phyloP scores from a whole-genome alignment of 169 alveolate genomes.

The Plasmodium malariae region DNA sequence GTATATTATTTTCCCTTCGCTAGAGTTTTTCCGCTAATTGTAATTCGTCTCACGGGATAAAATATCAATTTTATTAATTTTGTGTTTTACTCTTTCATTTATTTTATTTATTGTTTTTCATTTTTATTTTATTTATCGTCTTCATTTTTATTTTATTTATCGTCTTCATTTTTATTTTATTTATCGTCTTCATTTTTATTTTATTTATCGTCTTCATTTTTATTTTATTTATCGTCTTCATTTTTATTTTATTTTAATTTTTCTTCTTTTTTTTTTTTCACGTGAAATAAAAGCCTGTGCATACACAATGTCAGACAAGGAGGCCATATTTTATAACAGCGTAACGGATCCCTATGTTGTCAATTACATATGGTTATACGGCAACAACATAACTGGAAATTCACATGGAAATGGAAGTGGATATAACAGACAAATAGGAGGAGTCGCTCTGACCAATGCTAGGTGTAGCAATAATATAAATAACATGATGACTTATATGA shows the following conservation, averaged over 20 bases:
- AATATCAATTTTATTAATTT: no score
- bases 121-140: no score
- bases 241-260: not conserved
- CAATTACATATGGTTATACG: conserved; percentile 57
- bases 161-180: no score
- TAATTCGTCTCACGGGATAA: no score
- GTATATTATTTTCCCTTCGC: no score
- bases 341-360: conserved; percentile 66
- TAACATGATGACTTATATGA: not conserved
- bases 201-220: no score
- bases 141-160: no score
- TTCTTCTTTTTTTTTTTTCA: not conserved
- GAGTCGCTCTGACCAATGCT: not conserved
- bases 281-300: not conserved
- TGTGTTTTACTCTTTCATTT: no score
- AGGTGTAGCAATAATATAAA: not conserved
- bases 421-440: not conserved
- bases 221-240: no score
- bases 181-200: no score
- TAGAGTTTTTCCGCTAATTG: no score
- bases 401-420: not conserved
- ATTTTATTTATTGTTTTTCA: no score
- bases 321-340: conserved; percentile 50
- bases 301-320: conserved; percentile 24
- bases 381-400: conserved; percentile 1